Evolutionary conservation across 208 protist genomes (phyloP), one percentile per base, ranked within the genome.

Genomic region (Trypanosoma caninum): DNA sequence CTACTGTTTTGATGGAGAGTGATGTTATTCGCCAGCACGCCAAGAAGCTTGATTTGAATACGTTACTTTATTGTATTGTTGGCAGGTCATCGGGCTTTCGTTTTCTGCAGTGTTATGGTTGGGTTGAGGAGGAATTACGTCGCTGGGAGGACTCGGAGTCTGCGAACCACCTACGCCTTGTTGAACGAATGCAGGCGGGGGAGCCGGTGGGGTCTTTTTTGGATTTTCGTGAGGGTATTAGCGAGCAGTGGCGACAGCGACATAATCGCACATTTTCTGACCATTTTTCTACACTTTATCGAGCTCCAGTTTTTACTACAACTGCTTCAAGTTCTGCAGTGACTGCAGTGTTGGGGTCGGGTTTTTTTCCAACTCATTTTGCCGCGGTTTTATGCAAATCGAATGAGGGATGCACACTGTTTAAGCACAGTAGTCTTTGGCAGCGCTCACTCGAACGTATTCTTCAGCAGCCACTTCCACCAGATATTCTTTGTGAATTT

Each of bases 61-160:
- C 69, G 45, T 70, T 95, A 46, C 71, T 92, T 14, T 95, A 95
- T 74, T 79, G 81, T 48, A 89, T 95, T 34, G 86, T 82, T 7
- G 77, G 72, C 30, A 74, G 84, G 18, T 76, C 84, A 1, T 75
- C 74, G 10, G 89, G 89, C 10, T 89, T 91, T 53, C 82, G 79
- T 55, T 95, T 95, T 69, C 64, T 95, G 22, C 82, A 93, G 42
- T 85, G 64, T 58, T 91, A 91, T 59, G 83, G 84, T 20, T 95
- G 89, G 89, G 76, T 93, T 14, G 78, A 90, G 51, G 63, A 79
- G 69, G 85, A 95, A 72, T 69, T 95, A 60, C 70, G 72, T 11
- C 74, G 74, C n/a, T 95, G 89, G 86, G 85, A 92, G 69, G 65
- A 63, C 27, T 58, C 69, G 7, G 82, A 84, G 40, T 87, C 83